Conservation (phyloP, 352 stramenopile species). For the Globisporangium rhizosaccharum region DNA sequence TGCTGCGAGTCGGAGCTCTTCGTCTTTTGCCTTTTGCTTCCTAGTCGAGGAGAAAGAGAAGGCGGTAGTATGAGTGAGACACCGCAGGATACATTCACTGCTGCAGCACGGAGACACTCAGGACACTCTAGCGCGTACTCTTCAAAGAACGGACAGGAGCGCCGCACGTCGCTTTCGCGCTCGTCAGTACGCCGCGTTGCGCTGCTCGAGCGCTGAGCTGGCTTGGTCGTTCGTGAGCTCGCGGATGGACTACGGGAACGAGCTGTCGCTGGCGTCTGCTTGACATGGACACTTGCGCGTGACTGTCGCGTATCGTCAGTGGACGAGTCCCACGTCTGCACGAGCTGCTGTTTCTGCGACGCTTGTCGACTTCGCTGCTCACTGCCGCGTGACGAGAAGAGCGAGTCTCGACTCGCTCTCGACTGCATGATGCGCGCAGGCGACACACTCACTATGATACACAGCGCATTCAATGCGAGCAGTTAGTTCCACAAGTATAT, state of each 20-base stretch:
- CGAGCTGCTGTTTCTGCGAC: neutral
- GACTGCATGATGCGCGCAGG: no score
- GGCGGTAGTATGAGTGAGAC: neutral
- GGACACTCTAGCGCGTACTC: constrained; percentile 14
- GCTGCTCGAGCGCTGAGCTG: constrained; percentile 12
- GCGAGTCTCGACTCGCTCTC: no score
- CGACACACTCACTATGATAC: no score
- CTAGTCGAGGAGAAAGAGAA: constrained; percentile 5
- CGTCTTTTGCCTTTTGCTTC: constrained; percentile 39
- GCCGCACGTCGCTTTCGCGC: constrained; percentile 18
- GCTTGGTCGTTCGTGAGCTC: constrained; percentile 10
- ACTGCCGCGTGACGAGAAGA: neutral
- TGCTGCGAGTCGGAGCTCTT: constrained; percentile 21
- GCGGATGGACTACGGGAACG: neutral
- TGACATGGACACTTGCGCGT: neutral
- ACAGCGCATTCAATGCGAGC: neutral
- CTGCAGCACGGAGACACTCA: neutral
- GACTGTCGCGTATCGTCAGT: neutral
- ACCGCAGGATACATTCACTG: neutral
- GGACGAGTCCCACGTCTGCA: constrained; percentile 6
- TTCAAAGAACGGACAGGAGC: constrained; percentile 53
- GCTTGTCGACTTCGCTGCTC: neutral
- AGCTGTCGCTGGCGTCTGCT: neutral
- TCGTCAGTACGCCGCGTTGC: constrained; percentile 8
- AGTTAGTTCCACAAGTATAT: no score